Conservation (phyloP, 2,329 filamentous ascomycete genomes). For the Penicillium griseofulvum region DNA sequence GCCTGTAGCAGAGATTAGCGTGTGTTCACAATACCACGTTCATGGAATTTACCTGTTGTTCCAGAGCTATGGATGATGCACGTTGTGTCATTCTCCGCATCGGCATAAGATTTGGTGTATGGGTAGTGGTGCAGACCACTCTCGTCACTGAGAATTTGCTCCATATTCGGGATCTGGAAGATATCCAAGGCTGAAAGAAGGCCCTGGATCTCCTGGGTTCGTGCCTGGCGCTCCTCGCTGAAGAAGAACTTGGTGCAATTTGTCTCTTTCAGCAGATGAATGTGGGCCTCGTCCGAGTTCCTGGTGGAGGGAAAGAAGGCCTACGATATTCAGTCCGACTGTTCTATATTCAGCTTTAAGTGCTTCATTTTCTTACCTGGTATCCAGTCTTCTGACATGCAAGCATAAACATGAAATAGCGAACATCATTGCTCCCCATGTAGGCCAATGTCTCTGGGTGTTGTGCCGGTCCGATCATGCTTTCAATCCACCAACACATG, state of each 20-base stretch:
- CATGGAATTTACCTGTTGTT: conserved; percentile 30
- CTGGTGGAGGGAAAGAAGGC: conserved; percentile 21
- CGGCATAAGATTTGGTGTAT: conserved; percentile 19
- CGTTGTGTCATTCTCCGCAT: conserved; percentile 24
- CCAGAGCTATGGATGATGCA: conserved; percentile 40
- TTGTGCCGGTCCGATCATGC: conserved; percentile 8
- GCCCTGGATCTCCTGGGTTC: conserved; percentile 41
- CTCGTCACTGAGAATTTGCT: conserved; percentile 10
- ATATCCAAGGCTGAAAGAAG: conserved; percentile 8
- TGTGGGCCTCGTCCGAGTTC: conserved; percentile 20
- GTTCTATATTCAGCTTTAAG: neutral
- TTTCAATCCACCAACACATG: conserved; percentile 23
- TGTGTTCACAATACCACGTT: conserved; percentile 14
- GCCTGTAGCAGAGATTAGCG: conserved; percentile 23
- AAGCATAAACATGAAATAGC: conserved; percentile 23
- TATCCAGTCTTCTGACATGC: conserved; percentile 28
- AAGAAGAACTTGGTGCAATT: conserved; percentile 26
- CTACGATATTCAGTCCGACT: neutral
- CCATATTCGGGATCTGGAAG: conserved; percentile 10
- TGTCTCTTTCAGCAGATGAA: conserved; percentile 16
- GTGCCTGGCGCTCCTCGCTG: conserved; percentile 24
- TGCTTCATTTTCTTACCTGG: conserved; percentile 8
- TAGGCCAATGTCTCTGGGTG: conserved; percentile 22
- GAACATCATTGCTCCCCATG: conserved; percentile 25
- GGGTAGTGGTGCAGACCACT: conserved; percentile 15